Evolutionary conservation across 192 early-diverging fungal species (phyloP).

Genomic region (Umbelopsis vinacea): DNA sequence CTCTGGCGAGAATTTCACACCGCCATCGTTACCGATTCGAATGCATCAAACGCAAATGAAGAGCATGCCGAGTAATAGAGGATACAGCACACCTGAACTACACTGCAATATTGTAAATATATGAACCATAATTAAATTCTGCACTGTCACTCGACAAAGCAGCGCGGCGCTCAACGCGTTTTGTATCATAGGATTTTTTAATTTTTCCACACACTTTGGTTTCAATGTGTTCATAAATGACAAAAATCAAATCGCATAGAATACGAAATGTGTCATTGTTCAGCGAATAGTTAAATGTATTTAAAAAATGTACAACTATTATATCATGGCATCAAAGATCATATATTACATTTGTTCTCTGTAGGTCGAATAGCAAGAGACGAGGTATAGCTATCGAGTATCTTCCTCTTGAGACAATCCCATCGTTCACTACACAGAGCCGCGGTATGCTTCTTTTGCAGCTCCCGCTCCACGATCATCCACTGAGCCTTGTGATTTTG

Average conservation of each 20-base stretch:
- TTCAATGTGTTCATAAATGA: neutral
- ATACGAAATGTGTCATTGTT: too few species aligned
- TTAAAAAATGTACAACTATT: constrained; percentile 4
- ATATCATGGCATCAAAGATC: constrained; percentile 7
- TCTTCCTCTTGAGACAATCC: constrained; percentile 27
- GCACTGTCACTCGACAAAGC: neutral
- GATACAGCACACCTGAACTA: neutral
- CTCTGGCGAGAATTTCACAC: constrained; percentile 56
- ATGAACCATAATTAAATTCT: neutral
- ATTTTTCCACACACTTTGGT: neutral
- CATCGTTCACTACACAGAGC: constrained; percentile 29
- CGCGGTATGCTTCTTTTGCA: constrained; percentile 23
- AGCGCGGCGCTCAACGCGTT: neutral
- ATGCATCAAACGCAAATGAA: constrained; percentile 5
- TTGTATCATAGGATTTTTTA: neutral
- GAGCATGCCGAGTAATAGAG: neutral
- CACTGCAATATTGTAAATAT: neutral
- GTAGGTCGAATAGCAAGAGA: neutral
- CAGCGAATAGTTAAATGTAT: too few species aligned
- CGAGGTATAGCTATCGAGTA: constrained; percentile 14
- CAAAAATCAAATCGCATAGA: neutral
- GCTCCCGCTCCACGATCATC: constrained; percentile 17
- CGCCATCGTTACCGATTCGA: constrained; percentile 29
- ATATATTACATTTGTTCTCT: constrained; percentile 3
- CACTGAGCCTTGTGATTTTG: constrained; percentile 1